phyloP scores from a whole-genome alignment of 2,329 filamentous ascomycete genomes.

The Cordyceps tenuipes region DNA sequence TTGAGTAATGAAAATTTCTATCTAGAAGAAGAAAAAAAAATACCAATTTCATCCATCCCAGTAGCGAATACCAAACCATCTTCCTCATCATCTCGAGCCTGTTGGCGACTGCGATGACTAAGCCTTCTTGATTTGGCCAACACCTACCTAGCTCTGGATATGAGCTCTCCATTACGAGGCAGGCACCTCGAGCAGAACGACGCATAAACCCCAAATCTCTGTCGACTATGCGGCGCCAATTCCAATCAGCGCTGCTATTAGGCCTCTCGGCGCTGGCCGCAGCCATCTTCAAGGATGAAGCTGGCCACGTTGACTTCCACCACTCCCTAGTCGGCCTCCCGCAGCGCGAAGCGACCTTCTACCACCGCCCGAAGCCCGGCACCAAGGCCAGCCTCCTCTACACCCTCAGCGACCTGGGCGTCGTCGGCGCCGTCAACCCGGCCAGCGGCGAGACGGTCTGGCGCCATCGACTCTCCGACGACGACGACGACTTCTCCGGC shows the following conservation, averaged over 20 bases:
- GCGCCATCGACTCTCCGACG: conserved; percentile 65
- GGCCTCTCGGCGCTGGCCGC: conserved; percentile 34
- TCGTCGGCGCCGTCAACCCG: conserved; percentile 84
- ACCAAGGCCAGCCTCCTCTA: conserved; percentile 88
- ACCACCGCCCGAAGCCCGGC: conserved; percentile 74
- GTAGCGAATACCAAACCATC: background rate
- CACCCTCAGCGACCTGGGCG: conserved; percentile 74
- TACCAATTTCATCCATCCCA: too few relatives aligned
- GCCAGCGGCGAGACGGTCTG: conserved; percentile 77
- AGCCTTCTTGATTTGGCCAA: background rate
- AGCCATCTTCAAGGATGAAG: conserved; percentile 84
- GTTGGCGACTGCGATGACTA: conserved; percentile 7
- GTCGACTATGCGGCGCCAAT: conserved; percentile 27
- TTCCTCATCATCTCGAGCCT: background rate
- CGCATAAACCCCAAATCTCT: background rate
- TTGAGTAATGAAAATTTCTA: too few relatives aligned
- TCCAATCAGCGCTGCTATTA: conserved; percentile 29
- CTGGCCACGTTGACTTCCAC: conserved; percentile 82
- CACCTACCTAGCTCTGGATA: background rate
- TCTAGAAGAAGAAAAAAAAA: too few relatives aligned
- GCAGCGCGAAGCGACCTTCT: conserved; percentile 79
- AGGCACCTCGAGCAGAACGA: background rate
- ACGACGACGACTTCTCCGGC: conserved; percentile 39
- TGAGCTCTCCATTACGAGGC: background rate
- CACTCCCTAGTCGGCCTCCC: conserved; percentile 80